Conservation (phyloP, 1,284 basidiomycete genomes). For the Sporisorium scitamineum region DNA sequence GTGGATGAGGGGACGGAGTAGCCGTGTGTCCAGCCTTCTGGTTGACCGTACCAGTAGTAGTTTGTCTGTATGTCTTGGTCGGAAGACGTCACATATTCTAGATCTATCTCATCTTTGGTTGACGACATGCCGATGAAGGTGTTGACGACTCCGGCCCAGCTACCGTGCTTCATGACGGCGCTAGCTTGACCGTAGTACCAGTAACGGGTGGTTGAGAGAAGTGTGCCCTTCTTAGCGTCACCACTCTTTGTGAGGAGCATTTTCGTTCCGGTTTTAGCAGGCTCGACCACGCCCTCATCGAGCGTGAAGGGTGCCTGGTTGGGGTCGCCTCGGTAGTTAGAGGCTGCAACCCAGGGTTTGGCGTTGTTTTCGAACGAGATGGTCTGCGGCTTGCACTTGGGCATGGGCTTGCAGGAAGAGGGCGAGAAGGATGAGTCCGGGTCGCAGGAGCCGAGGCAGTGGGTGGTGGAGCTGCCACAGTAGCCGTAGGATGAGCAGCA, state of each 20-base stretch:
- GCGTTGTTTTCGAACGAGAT: constrained; percentile 49
- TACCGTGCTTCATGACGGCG: constrained; percentile 48
- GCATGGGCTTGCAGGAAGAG: constrained; percentile 48
- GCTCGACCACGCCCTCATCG: constrained; percentile 35
- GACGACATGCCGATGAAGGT: constrained; percentile 55
- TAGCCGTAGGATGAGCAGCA: constrained; percentile 47
- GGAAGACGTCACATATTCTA: constrained; percentile 43
- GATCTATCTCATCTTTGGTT: constrained; percentile 55
- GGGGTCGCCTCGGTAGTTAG: constrained; percentile 49
- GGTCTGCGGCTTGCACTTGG: constrained; percentile 47
- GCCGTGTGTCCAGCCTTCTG: constrained; percentile 48
- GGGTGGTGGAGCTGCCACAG: constrained; percentile 33
- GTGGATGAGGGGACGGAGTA: constrained; percentile 13
- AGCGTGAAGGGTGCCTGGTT: constrained; percentile 50
- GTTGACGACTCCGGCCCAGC: constrained; percentile 50
- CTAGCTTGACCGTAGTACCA: constrained; percentile 50
- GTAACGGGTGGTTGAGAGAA: constrained; percentile 48
- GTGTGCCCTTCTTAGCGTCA: constrained; percentile 28
- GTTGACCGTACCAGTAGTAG: constrained; percentile 38
- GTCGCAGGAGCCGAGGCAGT: constrained; percentile 52
- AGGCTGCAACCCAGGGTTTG: constrained; percentile 34
- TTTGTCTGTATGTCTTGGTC: constrained; percentile 46
- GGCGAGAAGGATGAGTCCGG: constrained; percentile 40
- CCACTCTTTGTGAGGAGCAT: constrained; percentile 41
- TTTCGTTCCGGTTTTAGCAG: constrained; percentile 34